Evolutionary conservation across 495 filamentous ascomycete genomes (phyloP), one percentile per base, ranked within the genome.

Genomic region (Lophiotrema nucula): DNA sequence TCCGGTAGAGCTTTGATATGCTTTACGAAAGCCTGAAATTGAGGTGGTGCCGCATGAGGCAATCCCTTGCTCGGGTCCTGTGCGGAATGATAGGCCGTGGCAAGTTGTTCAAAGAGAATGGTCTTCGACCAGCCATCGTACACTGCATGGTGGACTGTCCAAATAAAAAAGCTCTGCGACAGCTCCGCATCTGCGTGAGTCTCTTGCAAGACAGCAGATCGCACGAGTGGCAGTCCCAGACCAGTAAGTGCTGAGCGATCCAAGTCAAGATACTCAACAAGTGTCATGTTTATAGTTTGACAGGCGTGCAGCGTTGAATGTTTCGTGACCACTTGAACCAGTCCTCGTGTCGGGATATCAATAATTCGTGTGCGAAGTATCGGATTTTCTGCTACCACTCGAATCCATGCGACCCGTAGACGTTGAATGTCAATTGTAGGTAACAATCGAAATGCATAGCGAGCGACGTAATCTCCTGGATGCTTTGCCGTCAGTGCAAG

Each of bases 91-190:
- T n/a, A n/a, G n/a, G n/a, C n/a, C n/a, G n/a, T n/a, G n/a, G n/a
- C 48, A 12, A 52, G 2, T 23, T 23, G 28, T 23, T 41, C 12
- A 4, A 52, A 12, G 22, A 52, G 3, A 8, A 39, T 4, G 3
- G 27, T n/a, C 28, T 45, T 23, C 4, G 18, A 83, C 81, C 83
- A 86, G 23, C 83, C 82, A 48, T 89, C 85, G 56, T 87, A 89
- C 2, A 88, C 61, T 1, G 80, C 80, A 50, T 88, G 85, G 54
- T 88, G 84, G 49, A 85, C 75, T 1, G 81, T 87, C 51, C 51
- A 55, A 15, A 54, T 23, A 22, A 54, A 68, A 54, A 41, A 23
- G 50, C n/a, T 25, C 22, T n/a, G n/a, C n/a, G n/a, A n/a, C n/a
- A n/a, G n/a, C n/a, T n/a, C n/a, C n/a, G n/a, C n/a, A n/a, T 46